phyloP scores from a whole-genome alignment of 1,284 basidiomycete genomes.

The Ceratobasidium sp. region DNA sequence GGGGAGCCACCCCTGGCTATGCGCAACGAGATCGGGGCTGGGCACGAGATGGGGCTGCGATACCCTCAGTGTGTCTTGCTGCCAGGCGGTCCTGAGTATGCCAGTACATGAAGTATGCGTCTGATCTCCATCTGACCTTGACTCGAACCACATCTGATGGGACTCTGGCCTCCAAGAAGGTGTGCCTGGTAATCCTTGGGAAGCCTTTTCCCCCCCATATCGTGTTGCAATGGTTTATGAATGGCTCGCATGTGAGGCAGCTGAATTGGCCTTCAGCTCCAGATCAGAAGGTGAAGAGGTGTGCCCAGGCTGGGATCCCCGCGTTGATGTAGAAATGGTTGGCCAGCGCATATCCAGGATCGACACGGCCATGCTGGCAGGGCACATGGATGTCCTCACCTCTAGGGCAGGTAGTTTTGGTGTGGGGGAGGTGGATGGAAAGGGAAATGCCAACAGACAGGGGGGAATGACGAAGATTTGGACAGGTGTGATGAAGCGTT shows the following conservation, averaged over 20 bases:
- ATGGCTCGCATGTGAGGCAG: conserved; percentile 3
- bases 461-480: neutral
- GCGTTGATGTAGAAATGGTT: conserved; percentile 15
- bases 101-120: conserved; percentile 57
- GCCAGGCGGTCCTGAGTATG: conserved; percentile 39
- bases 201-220: conserved; percentile 54
- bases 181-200: conserved; percentile 54
- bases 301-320: neutral
- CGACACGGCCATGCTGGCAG: conserved; percentile 1
- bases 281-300: neutral
- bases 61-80: neutral
- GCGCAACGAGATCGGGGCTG: too few species aligned
- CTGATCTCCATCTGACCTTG: conserved; percentile 55
- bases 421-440: conserved; percentile 28
- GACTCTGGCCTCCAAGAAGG: conserved; percentile 55
- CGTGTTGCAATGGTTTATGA: conserved; percentile 35
- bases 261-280: neutral
- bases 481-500: neutral
- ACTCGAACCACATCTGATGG: conserved; percentile 55
- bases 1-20: too few species aligned
- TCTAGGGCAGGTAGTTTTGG: neutral
- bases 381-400: conserved; percentile 23
- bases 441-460: neutral
- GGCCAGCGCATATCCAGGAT: conserved; percentile 6
- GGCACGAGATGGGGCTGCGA: too few species aligned